Evolutionary conservation across 306 rosid genomes (phyloP).

Genomic region (Ochetophila trinervis): DNA sequence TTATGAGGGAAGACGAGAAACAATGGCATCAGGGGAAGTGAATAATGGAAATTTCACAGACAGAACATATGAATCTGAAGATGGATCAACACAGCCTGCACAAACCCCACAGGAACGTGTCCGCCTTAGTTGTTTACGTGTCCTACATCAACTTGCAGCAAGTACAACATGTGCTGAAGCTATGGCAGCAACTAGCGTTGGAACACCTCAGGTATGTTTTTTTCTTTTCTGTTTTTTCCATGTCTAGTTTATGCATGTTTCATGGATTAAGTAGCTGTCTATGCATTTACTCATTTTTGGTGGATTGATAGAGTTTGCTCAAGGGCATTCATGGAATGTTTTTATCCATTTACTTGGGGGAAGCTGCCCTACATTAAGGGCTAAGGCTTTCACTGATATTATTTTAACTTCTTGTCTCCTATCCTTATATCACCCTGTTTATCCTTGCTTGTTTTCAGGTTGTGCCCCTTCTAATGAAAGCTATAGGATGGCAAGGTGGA

Average conservation of each 20-base stretch:
- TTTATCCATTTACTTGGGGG: too few relatives aligned
- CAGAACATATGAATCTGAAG: constrained; percentile 45
- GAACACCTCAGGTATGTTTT: constrained; percentile 89
- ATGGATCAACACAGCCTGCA: constrained; percentile 55
- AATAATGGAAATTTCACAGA: constrained; percentile 51
- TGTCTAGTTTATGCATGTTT: background rate
- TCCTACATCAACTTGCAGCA: constrained; percentile 96
- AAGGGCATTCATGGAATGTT: background rate
- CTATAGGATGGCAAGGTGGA: constrained; percentile 99
- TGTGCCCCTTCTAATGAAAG: constrained; percentile 96
- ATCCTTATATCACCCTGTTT: background rate
- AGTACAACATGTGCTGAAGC: constrained; percentile 99
- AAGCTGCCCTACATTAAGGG: too few relatives aligned
- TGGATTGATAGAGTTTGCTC: background rate
- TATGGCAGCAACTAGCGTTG: constrained; percentile 98
- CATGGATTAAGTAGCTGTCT: background rate
- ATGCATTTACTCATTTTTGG: background rate
- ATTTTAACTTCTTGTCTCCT: too few relatives aligned
- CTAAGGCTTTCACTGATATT: too few relatives aligned
- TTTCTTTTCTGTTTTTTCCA: background rate
- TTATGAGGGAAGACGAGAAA: constrained; percentile 89
- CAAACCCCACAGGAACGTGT: constrained; percentile 97
- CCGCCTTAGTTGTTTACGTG: constrained; percentile 96
- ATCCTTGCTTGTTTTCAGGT: constrained; percentile 52
- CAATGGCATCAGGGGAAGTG: constrained; percentile 79